These are phyloP conservation scores for Malassezia globosa DNA, from an alignment of 1,284 basidiomycete species.

Conservation along the genomic window DNA sequence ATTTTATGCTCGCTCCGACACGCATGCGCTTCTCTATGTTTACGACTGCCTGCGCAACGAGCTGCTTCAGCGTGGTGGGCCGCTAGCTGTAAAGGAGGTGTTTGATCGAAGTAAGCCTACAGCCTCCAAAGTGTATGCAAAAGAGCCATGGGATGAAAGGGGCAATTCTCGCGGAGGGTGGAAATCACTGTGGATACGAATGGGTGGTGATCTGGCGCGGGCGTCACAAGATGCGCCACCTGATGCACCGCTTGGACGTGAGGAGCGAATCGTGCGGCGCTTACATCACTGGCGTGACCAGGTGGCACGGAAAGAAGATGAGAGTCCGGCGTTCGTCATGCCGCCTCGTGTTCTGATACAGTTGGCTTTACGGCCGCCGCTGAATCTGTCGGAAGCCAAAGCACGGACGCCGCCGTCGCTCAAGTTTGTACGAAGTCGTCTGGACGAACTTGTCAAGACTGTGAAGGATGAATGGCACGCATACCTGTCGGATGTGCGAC, in stretches of 20 bases:
- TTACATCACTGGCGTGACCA: constrained; percentile 77
- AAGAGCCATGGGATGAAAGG: constrained; percentile 38
- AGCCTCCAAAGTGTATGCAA: constrained; percentile 38
- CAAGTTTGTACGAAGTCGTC: constrained; percentile 21
- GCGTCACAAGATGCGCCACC: constrained; percentile 22
- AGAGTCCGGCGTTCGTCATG: constrained; percentile 56
- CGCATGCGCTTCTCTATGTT: constrained; percentile 82
- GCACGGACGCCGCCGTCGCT: constrained; percentile 23
- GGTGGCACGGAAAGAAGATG: constrained; percentile 72
- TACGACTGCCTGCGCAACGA: constrained; percentile 85
- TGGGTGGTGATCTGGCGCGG: constrained; percentile 48
- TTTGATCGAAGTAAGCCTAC: constrained; percentile 35
- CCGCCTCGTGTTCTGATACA: constrained; percentile 25
- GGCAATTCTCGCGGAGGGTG: constrained; percentile 39
- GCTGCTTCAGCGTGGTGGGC: constrained; percentile 52
- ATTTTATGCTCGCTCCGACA: constrained; percentile 84
- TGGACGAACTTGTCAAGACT: constrained; percentile 24
- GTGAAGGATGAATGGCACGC: constrained; percentile 23
- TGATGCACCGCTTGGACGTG: constrained; percentile 36
- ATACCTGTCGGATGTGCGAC: constrained; percentile 13
- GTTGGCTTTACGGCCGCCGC: constrained; percentile 33
- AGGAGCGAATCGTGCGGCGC: constrained; percentile 56
- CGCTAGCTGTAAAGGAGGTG: constrained; percentile 48
- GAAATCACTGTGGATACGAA: constrained; percentile 32
- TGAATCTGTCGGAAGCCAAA: constrained; percentile 21